Conservation (phyloP, 192 early-diverging fungal genomes). For the Linnemannia zychae region DNA sequence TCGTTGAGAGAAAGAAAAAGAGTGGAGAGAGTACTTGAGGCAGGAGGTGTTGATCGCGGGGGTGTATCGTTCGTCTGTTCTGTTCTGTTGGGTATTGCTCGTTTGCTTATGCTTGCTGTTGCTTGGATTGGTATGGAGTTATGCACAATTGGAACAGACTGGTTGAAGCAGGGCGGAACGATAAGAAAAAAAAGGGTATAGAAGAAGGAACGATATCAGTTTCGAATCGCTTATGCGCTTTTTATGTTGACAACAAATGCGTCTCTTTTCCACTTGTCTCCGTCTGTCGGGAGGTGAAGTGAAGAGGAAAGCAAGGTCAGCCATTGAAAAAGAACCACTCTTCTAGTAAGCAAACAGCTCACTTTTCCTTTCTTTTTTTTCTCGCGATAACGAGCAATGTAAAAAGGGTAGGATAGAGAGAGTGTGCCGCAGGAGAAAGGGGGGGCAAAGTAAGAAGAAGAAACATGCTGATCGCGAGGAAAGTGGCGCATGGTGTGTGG, state of each 20-base stretch:
- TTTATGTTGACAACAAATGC: too few relatives aligned
- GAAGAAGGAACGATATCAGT: background rate
- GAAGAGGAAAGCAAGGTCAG: background rate
- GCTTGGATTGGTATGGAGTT: background rate
- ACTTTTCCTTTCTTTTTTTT: background rate
- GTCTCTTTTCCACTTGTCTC: background rate
- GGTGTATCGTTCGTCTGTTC: background rate
- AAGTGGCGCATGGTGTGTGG: background rate
- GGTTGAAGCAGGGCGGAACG: background rate
- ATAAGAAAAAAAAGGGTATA: background rate
- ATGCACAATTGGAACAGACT: background rate
- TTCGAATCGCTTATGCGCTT: conserved; percentile 5
- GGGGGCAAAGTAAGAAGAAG: background rate
- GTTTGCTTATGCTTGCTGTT: background rate
- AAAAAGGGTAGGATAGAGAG: background rate
- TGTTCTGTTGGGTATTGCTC: background rate
- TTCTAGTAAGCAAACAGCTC: background rate
- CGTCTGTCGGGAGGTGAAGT: background rate
- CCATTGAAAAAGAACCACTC: background rate
- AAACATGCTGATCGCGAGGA: background rate
- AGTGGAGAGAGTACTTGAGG: background rate
- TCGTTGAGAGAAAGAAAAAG: background rate
- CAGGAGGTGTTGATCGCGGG: conserved; percentile 4
- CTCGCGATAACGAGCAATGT: background rate
- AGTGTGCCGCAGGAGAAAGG: background rate